phyloP scores from a whole-genome alignment of 352 stramenopile genomes.

The Lagenidium sp. region DNA sequence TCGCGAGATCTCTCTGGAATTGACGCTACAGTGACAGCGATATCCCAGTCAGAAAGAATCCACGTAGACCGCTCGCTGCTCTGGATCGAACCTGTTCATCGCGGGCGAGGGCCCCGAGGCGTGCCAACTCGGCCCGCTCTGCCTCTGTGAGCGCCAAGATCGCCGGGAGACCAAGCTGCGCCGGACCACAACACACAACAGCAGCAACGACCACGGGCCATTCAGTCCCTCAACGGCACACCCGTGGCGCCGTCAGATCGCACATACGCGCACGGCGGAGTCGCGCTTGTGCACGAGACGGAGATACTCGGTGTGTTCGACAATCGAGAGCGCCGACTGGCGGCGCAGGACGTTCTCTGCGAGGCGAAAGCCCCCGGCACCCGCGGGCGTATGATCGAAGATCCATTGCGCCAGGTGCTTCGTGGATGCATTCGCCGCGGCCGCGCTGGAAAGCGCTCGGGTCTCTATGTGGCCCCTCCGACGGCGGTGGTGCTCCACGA shows the following conservation, averaged over 20 bases:
- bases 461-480: background rate
- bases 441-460: background rate
- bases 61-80: too few species aligned
- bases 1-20: background rate
- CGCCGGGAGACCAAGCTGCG: slow-evolving; percentile 39
- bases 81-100: slow-evolving; percentile 22
- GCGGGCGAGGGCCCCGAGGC: slow-evolving; percentile 22
- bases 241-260: too few species aligned
- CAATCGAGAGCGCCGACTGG: slow-evolving; percentile 35
- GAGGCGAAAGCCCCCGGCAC: slow-evolving; percentile 9
- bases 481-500: background rate
- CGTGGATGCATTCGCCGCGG: background rate
- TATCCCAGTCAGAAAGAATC: too few species aligned
- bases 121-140: slow-evolving; percentile 25
- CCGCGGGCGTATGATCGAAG: too few species aligned
- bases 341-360: slow-evolving; percentile 25
- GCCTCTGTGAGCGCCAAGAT: slow-evolving; percentile 39
- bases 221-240: too few species aligned
- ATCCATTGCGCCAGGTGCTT: slow-evolving; percentile 25
- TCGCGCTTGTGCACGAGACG: slow-evolving; percentile 30
- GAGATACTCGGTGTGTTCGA: slow-evolving; percentile 43
- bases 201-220: background rate
- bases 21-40: background rate
- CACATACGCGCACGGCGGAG: slow-evolving; percentile 29
- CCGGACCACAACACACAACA: slow-evolving; percentile 1